Conservation (phyloP, 2,329 filamentous ascomycete species). For the Thelonectria blattea region DNA sequence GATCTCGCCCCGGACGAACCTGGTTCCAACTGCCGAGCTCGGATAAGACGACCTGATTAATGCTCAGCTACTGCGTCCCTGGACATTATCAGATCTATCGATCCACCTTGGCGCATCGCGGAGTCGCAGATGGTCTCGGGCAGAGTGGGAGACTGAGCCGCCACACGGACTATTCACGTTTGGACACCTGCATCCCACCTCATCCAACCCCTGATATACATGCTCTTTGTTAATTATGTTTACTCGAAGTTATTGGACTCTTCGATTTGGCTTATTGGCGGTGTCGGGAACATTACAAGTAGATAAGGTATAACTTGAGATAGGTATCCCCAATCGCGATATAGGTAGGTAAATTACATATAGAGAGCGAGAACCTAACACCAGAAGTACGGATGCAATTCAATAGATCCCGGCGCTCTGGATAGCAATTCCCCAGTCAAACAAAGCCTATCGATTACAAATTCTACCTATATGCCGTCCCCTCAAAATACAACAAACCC, state of each 20-base stretch:
- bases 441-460: conserved; percentile 1
- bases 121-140: not conserved
- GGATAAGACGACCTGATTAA: not conserved
- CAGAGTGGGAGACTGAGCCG: not conserved
- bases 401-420: not conserved
- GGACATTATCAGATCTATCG: not conserved
- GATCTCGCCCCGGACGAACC: no score
- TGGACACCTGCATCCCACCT: no score
- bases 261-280: no score
- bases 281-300: no score
- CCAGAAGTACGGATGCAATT: not conserved
- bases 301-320: no score
- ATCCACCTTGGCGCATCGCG: not conserved
- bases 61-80: not conserved
- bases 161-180: not conserved
- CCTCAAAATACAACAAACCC: not conserved
- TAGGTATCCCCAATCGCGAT: no score
- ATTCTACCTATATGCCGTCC: not conserved
- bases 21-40: no score
- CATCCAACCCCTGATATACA: no score
- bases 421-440: not conserved
- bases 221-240: no score
- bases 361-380: no score
- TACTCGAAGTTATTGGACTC: no score
- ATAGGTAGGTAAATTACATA: no score